Conservation (phyloP, 1,139 yeast genomes). For the Sugiyamaella grinbergsii region DNA sequence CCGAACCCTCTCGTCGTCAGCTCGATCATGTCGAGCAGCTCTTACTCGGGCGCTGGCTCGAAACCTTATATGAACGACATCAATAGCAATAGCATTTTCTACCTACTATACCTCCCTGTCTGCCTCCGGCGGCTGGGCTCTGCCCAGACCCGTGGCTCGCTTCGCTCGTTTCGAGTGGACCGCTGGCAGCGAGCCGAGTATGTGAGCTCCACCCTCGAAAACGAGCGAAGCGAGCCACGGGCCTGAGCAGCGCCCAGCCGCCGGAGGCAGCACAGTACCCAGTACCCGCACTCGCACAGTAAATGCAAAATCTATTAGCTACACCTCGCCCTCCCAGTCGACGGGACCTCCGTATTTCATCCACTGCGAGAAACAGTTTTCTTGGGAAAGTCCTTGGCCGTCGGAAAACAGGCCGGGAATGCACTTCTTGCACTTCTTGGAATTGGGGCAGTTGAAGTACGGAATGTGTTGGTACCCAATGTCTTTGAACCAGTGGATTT, state of each 20-base stretch:
- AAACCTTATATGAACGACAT: constrained; percentile 25
- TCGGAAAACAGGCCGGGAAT: constrained; percentile 50
- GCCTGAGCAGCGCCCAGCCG: no score
- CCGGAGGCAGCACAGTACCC: no score
- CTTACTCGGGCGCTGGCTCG: constrained; percentile 51
- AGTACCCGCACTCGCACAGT: no score
- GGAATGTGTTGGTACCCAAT: constrained; percentile 78
- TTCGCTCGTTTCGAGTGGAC: neutral
- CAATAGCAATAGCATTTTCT: constrained; percentile 2
- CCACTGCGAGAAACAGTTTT: constrained; percentile 76
- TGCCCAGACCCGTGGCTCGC: constrained; percentile 9
- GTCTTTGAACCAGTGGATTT: constrained; percentile 86
- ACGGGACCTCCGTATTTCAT: constrained; percentile 43
- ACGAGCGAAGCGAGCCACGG: no score
- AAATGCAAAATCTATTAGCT: neutral
- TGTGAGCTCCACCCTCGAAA: no score
- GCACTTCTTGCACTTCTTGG: constrained; percentile 48
- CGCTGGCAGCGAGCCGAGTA: neutral
- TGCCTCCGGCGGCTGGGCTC: constrained; percentile 9
- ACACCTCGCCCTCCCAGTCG: constrained; percentile 13
- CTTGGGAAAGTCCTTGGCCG: constrained; percentile 53
- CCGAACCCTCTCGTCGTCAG: constrained; percentile 36
- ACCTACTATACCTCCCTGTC: neutral
- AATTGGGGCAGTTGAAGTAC: constrained; percentile 62
- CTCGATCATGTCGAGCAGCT: constrained; percentile 54